phyloP scores from a whole-genome alignment of 352 stramenopile genomes.

The Globisporangium megalacanthum region DNA sequence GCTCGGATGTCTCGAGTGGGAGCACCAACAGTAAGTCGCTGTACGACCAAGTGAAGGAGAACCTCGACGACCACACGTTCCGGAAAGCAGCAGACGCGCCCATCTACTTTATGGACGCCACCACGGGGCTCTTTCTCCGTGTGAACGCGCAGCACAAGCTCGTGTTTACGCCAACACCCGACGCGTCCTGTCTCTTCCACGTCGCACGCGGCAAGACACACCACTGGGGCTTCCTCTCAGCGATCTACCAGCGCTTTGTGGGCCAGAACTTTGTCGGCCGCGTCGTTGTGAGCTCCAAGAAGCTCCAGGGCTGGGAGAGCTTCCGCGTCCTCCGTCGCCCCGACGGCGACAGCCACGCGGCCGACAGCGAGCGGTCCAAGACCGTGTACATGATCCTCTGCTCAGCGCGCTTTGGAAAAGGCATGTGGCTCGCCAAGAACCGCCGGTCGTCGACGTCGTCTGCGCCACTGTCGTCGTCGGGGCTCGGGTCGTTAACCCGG shows the following conservation, averaged over 20 bases:
- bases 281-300: conserved; percentile 54
- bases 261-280: conserved; percentile 73
- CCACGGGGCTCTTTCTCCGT: conserved; percentile 42
- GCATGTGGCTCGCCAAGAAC: conserved; percentile 71
- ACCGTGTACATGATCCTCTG: conserved; percentile 70
- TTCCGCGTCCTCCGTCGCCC: conserved; percentile 63
- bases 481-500: not conserved
- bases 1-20: conserved; percentile 9
- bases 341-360: conserved; percentile 8
- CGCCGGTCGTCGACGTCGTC: conserved; percentile 8
- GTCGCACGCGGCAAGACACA: conserved; percentile 67
- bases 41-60: conserved; percentile 59
- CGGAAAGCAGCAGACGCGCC: conserved; percentile 29
- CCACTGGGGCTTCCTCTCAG: conserved; percentile 77
- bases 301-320: conserved; percentile 62
- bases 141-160: conserved; percentile 63
- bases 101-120: conserved; percentile 67
- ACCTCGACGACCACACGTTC: conserved; percentile 55
- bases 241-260: conserved; percentile 52
- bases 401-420: conserved; percentile 73
- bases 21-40: conserved; percentile 39
- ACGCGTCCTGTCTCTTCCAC: conserved; percentile 70
- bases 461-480: conserved; percentile 7
- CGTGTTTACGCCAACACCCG: conserved; percentile 50
- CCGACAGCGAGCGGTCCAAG: conserved; percentile 8